These are phyloP conservation scores for Suhomyces pyralidae DNA, from an alignment of 805 yeast genomes.

Conservation along the genomic window DNA sequence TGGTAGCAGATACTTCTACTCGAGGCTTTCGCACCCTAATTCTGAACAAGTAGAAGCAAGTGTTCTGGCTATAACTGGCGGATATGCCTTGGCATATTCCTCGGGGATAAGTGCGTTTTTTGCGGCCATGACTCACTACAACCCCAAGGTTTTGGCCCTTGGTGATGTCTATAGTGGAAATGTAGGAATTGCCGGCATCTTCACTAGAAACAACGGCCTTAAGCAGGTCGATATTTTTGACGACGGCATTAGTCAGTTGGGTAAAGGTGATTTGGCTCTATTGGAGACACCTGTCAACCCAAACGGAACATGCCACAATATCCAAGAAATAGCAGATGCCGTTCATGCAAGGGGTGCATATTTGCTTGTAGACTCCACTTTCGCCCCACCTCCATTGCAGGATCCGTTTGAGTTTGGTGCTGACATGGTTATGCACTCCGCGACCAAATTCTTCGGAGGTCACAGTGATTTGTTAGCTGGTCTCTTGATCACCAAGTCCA, in stretches of 20 bases:
- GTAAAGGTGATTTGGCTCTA: conserved; percentile 73
- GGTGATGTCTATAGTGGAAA: conserved; percentile 87
- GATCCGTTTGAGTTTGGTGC: conserved; percentile 81
- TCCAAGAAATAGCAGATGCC: conserved; percentile 56
- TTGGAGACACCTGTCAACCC: conserved; percentile 91
- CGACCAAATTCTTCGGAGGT: conserved; percentile 93
- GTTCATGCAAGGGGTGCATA: conserved; percentile 79
- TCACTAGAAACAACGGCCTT: conserved; percentile 58
- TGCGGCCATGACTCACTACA: conserved; percentile 65
- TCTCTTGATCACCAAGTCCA: conserved; percentile 61
- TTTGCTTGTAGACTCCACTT: conserved; percentile 77
- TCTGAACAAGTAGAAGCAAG: conserved; percentile 64
- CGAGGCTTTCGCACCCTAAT: conserved; percentile 75
- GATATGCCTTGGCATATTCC: conserved; percentile 65
- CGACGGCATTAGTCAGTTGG: conserved; percentile 43
- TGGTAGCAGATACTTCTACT: conserved; percentile 39
- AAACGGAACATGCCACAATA: conserved; percentile 62
- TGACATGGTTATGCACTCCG: conserved; percentile 89
- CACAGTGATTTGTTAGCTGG: conserved; percentile 91
- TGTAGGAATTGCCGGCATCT: conserved; percentile 63
- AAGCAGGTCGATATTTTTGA: conserved; percentile 32
- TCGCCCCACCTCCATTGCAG: conserved; percentile 90
- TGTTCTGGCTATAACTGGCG: conserved; percentile 56
- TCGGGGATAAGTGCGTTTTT: conserved; percentile 81
- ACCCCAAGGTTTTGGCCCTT: conserved; percentile 72